Base-by-base conservation (phyloP, 2,329 filamentous ascomycete species). In the Botrytis pseudocinerea region DNA sequence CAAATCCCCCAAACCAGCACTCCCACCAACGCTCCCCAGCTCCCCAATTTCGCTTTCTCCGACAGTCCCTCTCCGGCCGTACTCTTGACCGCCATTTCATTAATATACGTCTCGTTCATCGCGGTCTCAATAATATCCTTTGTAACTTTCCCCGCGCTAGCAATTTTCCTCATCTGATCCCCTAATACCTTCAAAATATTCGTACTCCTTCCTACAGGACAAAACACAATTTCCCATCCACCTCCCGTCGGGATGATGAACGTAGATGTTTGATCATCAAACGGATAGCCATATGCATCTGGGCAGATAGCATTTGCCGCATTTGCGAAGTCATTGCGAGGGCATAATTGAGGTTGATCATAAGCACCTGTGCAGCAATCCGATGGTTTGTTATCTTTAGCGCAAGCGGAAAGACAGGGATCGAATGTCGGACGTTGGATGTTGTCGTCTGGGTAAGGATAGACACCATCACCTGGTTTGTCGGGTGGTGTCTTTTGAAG, bases 281-380 rank as follows among this genome's bases (percentile, higher is more conserved):
- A 89, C 69, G 92, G 90, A 80, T 88, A 97, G 79, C 91, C 93
- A 83, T 96, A 97, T 4, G 93, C 93, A 82, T 97, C 93, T 0
- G 93, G 93, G 80, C 93, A 97, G 20, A 95, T 87, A 5, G 83
- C 83, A 84, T 97, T 96, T 70, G 92, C 92, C 18, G 85, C 85
- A 73, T 85, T 87, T 76, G 90, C 90, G 83, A 95, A 96, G 59
- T 87, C 82, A 69, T 90, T 90, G 4, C 91, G 90, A 74, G 85
- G 84, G 83, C 93, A 96, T 66, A 85, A 84, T 38, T 86, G 84
- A 3, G 91, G 87, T 57, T 87, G 86, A 78, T 91, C 85, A 82
- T 91, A 92, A 20, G 87, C 82, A 62, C 92, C 93, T 25, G 90
- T 90, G 82, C 93, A 96, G 83, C 93, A 97, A 80, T 95, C 92